Base-by-base conservation (phyloP, 441 rosid species). In the Corymbia calophylla region DNA sequence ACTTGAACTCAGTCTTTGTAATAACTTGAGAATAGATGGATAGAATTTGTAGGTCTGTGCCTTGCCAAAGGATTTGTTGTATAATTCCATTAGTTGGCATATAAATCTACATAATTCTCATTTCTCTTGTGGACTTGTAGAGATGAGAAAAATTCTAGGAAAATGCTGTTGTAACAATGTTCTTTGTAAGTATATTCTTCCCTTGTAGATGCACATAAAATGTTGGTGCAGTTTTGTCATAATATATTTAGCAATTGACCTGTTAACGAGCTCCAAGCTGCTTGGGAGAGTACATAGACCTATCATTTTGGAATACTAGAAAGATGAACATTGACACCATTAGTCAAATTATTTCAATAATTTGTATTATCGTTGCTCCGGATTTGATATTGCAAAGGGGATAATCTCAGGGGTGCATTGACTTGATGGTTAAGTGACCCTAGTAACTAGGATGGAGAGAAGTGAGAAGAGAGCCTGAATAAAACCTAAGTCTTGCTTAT, bases 1-100 rank as follows among this genome's bases (percentile, higher is more conserved):
- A 88, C 99, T 27, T 23, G 99, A 98, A 92, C 97, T 98, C 70
- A 95, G 97, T 87, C 97, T 98, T 82, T 97, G 97, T 93, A 95
- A 94, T 90, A 96, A 96, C 91, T 96, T 97, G 68, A 95, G 98
- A 91, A 95, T 97, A 85, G 98, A 96, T 89, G 96, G 95, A 91
- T 97, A 89, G 25, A 86, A 23, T 53, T 31, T 47, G 48, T 66
- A 48, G 19, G 51, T 15, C 0, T 23, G 16, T 39, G 17, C 23
- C 14, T 49, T 27, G 93, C 64, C 86, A 29, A 27, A 15, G 77
- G 68, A 55, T 32, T 19, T 8, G 10, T 31, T 87, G 56, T 70
- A 23, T 64, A 56, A 47, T 70, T 39, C 70, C 48, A 58, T 84
- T 90, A 53, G 70, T 70, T 55, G 89, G 54, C 39, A 66, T 39